phyloP scores from a whole-genome alignment of 164 flowering plant genomes.

The Tetrastigma voinierianum region DNA sequence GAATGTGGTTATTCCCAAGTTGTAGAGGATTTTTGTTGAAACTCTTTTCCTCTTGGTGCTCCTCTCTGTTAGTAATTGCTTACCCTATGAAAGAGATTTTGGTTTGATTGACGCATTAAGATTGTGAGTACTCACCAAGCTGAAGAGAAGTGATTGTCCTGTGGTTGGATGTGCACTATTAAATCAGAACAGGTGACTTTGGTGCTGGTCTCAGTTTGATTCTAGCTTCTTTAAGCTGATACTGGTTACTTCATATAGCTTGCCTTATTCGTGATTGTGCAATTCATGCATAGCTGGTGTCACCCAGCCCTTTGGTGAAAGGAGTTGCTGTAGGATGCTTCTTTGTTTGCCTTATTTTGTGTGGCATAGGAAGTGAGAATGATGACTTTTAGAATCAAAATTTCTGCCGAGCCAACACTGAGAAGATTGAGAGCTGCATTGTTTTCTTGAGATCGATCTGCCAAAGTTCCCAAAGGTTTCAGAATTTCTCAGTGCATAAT shows the following conservation, averaged over 20 bases:
- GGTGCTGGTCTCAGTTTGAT: not conserved
- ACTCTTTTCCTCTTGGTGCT: conserved; percentile 3
- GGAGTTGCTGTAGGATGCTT: not conserved
- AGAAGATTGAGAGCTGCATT: conserved; percentile 9
- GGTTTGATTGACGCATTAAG: not conserved
- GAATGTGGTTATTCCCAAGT: conserved; percentile 3
- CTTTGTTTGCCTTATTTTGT: not conserved
- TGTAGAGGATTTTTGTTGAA: not conserved
- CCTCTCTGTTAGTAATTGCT: conserved; percentile 5
- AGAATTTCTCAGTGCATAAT: conserved; percentile 10
- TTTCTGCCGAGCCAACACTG: conserved; percentile 2
- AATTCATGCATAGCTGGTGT: not conserved
- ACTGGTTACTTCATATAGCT: conserved; percentile 2
- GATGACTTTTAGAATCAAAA: conserved; percentile 6
- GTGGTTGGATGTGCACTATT: not conserved
- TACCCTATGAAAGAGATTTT: not conserved
- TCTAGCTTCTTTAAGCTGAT: conserved; percentile 3
- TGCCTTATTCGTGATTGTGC: conserved; percentile 8
- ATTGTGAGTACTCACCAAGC: not conserved
- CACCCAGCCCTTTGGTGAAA: not conserved
- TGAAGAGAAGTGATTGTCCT: not conserved
- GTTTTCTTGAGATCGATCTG: conserved; percentile 14
- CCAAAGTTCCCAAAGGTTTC: conserved; percentile 17
- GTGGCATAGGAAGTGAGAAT: not conserved
- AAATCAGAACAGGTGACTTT: not conserved